Conservation (phyloP, 2,329 filamentous ascomycete genomes). For the Ophiocordyceps camponoti-leonardi region DNA sequence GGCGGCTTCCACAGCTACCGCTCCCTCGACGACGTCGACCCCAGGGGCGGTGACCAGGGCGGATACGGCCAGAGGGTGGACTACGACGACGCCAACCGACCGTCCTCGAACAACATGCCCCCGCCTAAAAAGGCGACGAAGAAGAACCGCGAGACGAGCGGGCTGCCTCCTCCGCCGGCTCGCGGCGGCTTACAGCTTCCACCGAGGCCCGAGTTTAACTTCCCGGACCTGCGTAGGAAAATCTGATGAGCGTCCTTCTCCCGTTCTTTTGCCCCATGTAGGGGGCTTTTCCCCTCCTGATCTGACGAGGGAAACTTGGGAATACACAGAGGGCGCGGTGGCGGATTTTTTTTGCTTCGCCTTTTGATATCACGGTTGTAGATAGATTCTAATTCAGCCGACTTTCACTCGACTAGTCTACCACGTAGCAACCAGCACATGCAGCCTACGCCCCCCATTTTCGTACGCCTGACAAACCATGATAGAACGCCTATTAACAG, state of each 20-base stretch:
- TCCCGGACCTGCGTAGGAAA: background rate
- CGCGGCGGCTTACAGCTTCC: background rate
- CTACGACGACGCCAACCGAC: conserved; percentile 25
- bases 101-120: conserved; percentile 3
- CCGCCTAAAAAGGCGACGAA: background rate
- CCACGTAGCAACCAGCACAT: too few species aligned
- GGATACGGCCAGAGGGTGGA: conserved; percentile 24
- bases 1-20: conserved; percentile 39
- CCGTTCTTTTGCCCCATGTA: too few species aligned
- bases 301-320: too few species aligned
- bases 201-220: background rate
- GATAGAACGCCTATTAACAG: too few species aligned
- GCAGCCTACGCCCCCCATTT: too few species aligned
- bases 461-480: background rate
- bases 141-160: background rate
- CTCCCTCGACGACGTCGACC: conserved; percentile 49
- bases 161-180: background rate
- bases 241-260: background rate
- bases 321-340: too few species aligned
- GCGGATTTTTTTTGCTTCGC: too few species aligned
- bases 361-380: too few species aligned
- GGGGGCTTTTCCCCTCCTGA: too few species aligned
- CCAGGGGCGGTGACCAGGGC: conserved; percentile 26
- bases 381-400: too few species aligned
- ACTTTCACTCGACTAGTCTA: too few species aligned